Conservation (phyloP, 306 rosid species). For the Prunus dulcis region DNA sequence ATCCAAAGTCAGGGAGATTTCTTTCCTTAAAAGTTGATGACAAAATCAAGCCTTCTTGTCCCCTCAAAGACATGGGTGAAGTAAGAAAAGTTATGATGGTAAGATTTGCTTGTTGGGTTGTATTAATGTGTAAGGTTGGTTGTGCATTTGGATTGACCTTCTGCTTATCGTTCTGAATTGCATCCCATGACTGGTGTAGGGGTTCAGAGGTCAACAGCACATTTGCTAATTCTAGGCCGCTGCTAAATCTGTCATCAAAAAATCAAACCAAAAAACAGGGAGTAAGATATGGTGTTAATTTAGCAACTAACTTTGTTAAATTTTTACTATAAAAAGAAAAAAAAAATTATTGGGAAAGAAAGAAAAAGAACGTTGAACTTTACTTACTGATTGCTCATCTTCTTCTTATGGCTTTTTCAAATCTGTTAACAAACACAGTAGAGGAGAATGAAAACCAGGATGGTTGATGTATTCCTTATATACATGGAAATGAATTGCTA, state of each 20-base stretch:
- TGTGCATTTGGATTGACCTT: neutral
- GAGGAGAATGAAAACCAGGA: neutral
- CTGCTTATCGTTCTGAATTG: neutral
- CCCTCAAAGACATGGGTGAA: neutral
- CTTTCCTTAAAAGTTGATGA: conserved; percentile 16
- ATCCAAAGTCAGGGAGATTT: conserved; percentile 34
- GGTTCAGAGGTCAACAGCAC: conserved; percentile 32
- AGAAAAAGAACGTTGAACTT: neutral
- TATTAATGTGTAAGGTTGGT: neutral
- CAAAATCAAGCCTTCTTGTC: conserved; percentile 15
- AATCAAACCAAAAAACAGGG: neutral
- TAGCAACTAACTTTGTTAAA: too few relatives aligned
- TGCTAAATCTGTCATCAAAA: conserved; percentile 45
- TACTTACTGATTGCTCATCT: neutral
- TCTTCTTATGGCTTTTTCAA: neutral
- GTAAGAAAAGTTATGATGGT: conserved; percentile 40
- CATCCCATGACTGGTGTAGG: conserved; percentile 29
- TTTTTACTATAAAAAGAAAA: too few relatives aligned
- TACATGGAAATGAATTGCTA: neutral
- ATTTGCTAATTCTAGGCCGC: conserved; percentile 41
- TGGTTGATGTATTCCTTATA: neutral
- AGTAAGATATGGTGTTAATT: too few relatives aligned
- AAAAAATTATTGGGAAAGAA: neutral
- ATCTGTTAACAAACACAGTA: neutral
- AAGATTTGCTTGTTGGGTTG: neutral